phyloP scores from a whole-genome alignment of 2,329 filamentous ascomycete species.

The Sporothrix inflata region DNA sequence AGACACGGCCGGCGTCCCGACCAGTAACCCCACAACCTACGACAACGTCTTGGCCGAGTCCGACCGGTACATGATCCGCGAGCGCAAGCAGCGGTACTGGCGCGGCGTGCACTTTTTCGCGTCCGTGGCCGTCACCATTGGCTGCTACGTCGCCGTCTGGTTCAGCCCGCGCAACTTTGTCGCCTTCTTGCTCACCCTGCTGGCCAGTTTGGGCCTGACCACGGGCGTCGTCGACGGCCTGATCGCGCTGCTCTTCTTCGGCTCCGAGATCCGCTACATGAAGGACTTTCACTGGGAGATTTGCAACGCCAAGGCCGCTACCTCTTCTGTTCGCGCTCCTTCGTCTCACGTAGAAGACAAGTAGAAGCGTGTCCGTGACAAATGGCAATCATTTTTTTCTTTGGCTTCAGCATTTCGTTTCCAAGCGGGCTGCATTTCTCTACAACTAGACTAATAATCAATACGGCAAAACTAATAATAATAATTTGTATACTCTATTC shows the following conservation, averaged over 20 bases:
- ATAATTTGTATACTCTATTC: constrained; percentile 22
- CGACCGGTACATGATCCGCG: constrained; percentile 68
- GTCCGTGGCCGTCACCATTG: constrained; percentile 69
- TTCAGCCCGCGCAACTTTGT: constrained; percentile 74
- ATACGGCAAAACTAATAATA: constrained; percentile 19
- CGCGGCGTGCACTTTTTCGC: constrained; percentile 74
- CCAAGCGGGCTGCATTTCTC: not conserved
- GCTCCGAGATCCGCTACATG: constrained; percentile 77
- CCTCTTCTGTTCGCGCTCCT: constrained; percentile 35
- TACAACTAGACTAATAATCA: constrained; percentile 8
- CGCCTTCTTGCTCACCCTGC: constrained; percentile 76
- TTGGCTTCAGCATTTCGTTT: not conserved
- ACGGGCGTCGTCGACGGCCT: constrained; percentile 82
- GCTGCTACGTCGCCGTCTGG: constrained; percentile 81
- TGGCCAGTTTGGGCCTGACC: constrained; percentile 76
- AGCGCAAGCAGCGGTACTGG: constrained; percentile 70
- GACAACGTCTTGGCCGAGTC: constrained; percentile 75
- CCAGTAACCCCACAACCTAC: constrained; percentile 38
- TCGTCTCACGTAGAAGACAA: constrained; percentile 7
- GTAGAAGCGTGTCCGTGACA: not conserved
- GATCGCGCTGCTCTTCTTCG: constrained; percentile 84
- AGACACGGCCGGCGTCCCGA: not conserved
- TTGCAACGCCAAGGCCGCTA: constrained; percentile 61
- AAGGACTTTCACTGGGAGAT: constrained; percentile 96
- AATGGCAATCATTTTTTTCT: not conserved